Base-by-base conservation (phyloP, 2,329 filamentous ascomycete genomes). In the Cercospora zeina region DNA sequence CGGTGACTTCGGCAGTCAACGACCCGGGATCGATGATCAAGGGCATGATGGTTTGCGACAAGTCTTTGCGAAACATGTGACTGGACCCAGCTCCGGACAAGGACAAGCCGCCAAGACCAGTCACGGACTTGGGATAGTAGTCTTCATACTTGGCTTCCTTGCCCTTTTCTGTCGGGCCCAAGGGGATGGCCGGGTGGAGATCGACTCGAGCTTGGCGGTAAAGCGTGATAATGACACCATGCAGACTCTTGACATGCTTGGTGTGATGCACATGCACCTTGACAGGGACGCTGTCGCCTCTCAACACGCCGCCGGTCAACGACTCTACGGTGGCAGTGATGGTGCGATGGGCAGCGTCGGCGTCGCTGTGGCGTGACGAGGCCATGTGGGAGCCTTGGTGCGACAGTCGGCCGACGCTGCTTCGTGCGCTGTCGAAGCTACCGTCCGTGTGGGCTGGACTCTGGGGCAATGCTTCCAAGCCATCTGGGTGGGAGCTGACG, bases 41-140 rank as follows among this genome's bases (percentile, higher is more conserved):
- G 4, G 95, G 93, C 19, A 90, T 89, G 61, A 96, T 91, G 1
- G 89, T 88, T 75, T 99, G 95, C 4, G 90, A 89, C 3, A 99
- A 80, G 74, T 99, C 95, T 75, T 97, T 97, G 58, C 95, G 89
- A 74, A 97, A 97, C n/a, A 95, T 85, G 75, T 93, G 95, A 73
- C 87, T 93, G 1, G 92, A 93, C 37, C 91, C 89, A 6, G 90
- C 89, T 1, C 91, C 95, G 1, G 90, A 91, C 42, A 97, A 81
- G 1, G 93, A 96, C 30, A 97, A 80, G 0, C 93, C 93, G 14
- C 90, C 90, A 7, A 97, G 83, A 0, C 92, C 93, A 0, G 92
- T 96, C 64, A 89, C 87, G 1, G 92, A 96, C 70, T 88, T 90
- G 4, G 93, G 92, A 72, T 93, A 96, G 71, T 89, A 90, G 63